Base-by-base conservation (phyloP, 805 yeast species). In the Metschnikowia kofuensis region DNA sequence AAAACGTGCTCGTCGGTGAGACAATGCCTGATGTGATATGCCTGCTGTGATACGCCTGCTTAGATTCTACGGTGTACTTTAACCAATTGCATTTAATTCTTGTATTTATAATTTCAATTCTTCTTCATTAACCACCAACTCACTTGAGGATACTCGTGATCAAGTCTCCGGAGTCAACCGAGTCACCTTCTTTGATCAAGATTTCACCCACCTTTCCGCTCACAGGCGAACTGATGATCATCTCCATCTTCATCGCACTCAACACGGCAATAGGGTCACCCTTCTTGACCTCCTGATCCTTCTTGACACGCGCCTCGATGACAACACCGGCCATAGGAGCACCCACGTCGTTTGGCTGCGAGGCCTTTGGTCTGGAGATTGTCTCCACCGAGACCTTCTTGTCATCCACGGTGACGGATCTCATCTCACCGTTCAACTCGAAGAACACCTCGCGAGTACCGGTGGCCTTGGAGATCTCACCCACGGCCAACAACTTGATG, bases 241-340 rank as follows among this genome's bases (percentile, higher is more conserved):
- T 94, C 77, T 94, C 99, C 99, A 92, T 92, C 82, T 92, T 92
- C 99, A 92, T 92, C 55, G 99, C 99, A 66, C 92, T 83, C 66
- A 92, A 79, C 27, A 92, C 96, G 53, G 96, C 95, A 56, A 92
- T 69, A 32, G 97, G 91, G 66, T 92, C 96, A 57, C 99, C 99
- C 82, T 92, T 92, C 81, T 89, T 89, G 57, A 94, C 96, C 56
- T 85, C 86, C 45, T 84, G 79, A 52, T 95, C 96, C 58, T 82
- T 81, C 76, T 89, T 88, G 55, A 90, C 89, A 65, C 96, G 88
- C 47, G 91, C 87, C 73, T 94, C 99, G 56, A 92, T 89, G 53
- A 92, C 89, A 56, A 91, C 97, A 76, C 99, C 99, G 38, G 98
- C 96, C 98, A 92, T 92, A 72, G 99, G 99, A 6, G 99, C 96